These are phyloP conservation scores for Rhizopogon vinicolor DNA, from an alignment of 768 basidiomycete species.

Conservation along the genomic window DNA sequence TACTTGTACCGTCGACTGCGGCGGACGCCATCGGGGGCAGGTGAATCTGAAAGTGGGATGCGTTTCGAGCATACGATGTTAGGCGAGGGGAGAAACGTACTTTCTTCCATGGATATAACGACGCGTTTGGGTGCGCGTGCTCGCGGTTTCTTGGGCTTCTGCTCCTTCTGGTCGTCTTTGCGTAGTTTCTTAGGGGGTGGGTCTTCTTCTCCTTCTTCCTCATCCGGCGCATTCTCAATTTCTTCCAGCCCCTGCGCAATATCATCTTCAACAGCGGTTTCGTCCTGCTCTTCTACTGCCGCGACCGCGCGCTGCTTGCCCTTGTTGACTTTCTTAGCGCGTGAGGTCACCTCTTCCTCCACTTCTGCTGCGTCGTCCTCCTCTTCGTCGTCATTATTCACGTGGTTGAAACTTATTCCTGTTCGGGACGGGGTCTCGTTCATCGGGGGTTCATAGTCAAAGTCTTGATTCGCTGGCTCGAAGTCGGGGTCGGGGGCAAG, in stretches of 20 bases:
- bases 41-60: conserved; percentile 17
- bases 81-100: conserved; percentile 11
- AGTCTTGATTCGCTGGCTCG: conserved; percentile 28
- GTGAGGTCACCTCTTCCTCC: conserved; percentile 26
- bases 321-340: conserved; percentile 25
- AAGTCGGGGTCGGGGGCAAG: conserved; percentile 16
- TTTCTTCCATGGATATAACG: conserved; percentile 12
- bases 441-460: conserved; percentile 14
- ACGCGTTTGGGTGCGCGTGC: conserved; percentile 13
- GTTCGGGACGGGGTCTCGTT: conserved; percentile 25
- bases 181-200: conserved; percentile 25
- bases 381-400: conserved; percentile 45
- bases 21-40: conserved; percentile 47
- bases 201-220: conserved; percentile 31
- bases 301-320: conserved; percentile 36
- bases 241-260: conserved; percentile 38
- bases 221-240: conserved; percentile 52
- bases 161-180: conserved; percentile 22
- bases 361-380: conserved; percentile 24
- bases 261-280: conserved; percentile 36
- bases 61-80: neutral
- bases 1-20: conserved; percentile 66
- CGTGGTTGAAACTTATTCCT: conserved; percentile 38
- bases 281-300: conserved; percentile 10
- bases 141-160: conserved; percentile 24